Conservation (phyloP, 2,329 filamentous ascomycete species). For the Neofusicoccum laricinum region DNA sequence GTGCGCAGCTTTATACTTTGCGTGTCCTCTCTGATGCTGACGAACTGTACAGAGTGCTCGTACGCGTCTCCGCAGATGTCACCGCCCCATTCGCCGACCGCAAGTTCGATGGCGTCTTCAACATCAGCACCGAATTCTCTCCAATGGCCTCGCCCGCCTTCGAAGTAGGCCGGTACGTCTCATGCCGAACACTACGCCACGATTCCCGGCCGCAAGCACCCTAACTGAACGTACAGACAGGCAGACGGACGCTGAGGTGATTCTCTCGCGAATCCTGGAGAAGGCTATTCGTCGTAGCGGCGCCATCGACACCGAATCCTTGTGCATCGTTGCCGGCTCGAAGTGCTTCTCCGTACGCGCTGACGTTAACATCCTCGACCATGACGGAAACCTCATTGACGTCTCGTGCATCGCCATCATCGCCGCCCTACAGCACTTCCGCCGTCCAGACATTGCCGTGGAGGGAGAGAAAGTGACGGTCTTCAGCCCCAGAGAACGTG, state of each 20-base stretch:
- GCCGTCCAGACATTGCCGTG: conserved; percentile 83
- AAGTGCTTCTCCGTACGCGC: conserved; percentile 91
- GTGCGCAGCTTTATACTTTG: conserved; percentile 44
- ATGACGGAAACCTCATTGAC: conserved; percentile 88
- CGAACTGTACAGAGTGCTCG: conserved; percentile 62
- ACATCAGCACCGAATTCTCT: conserved; percentile 84
- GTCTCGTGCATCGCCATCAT: conserved; percentile 82
- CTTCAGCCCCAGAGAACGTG: conserved; percentile 79
- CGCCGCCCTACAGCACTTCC: conserved; percentile 85
- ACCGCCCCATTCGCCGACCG: conserved; percentile 81
- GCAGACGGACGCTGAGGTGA: conserved; percentile 77
- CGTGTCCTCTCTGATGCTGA: conserved; percentile 19
- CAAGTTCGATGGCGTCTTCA: conserved; percentile 93
- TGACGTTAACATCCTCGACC: conserved; percentile 86
- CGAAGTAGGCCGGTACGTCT: conserved; percentile 69
- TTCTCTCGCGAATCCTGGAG: conserved; percentile 85
- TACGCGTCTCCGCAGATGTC: conserved; percentile 84
- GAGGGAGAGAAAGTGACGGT: conserved; percentile 81
- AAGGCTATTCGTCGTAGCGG: conserved; percentile 90
- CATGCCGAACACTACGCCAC: background rate
- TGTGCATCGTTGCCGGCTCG: conserved; percentile 85
- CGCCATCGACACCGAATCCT: conserved; percentile 90
- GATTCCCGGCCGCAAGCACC: conserved; percentile 18
- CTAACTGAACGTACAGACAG: conserved; percentile 49
- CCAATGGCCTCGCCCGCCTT: conserved; percentile 90